Evolutionary conservation across 2,329 filamentous ascomycete genomes (phyloP).

Genomic region (Chrysosporium keratinophilum): DNA sequence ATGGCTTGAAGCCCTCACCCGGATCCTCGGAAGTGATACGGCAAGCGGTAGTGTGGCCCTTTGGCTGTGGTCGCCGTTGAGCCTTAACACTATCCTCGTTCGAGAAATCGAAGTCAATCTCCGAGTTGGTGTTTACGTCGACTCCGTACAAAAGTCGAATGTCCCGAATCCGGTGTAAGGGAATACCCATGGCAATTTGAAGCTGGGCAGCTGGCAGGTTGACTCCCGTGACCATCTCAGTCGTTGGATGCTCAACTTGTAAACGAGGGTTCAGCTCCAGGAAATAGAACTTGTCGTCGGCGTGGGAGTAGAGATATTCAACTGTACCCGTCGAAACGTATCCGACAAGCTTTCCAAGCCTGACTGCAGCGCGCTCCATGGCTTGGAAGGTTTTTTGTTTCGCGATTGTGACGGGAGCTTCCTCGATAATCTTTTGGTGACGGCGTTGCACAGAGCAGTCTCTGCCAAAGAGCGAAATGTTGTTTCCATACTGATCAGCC

Average conservation of each 20-base stretch:
- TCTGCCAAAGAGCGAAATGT: conserved; percentile 96
- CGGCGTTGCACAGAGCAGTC: conserved; percentile 97
- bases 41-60: conserved; percentile 95
- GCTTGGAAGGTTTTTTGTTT: conserved; percentile 78
- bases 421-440: conserved; percentile 99
- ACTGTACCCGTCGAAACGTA: conserved; percentile 98
- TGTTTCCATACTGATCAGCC: conserved; percentile 98
- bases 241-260: conserved; percentile 98
- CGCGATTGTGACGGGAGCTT: conserved; percentile 94
- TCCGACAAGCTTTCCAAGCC: conserved; percentile 83
- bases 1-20: conserved; percentile 98
- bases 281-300: conserved; percentile 99
- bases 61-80: conserved; percentile 82
- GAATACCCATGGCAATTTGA: conserved; percentile 97
- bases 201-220: conserved; percentile 95
- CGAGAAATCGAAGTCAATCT: conserved; percentile 96
- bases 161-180: conserved; percentile 87
- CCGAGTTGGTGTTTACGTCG: conserved; percentile 72
- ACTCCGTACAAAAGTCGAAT: conserved; percentile 94
- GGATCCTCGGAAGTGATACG: conserved; percentile 99
- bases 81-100: conserved; percentile 70
- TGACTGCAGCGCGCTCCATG: conserved; percentile 95
- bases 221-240: conserved; percentile 97
- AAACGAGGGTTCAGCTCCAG: conserved; percentile 96
- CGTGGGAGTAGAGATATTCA: conserved; percentile 96